Percentiles rank a stretch among this genome's conserved stretches.
Conservation (phyloP, 2,329 filamentous ascomycete genomes). For the Ascocoryne sarcoides region DNA sequence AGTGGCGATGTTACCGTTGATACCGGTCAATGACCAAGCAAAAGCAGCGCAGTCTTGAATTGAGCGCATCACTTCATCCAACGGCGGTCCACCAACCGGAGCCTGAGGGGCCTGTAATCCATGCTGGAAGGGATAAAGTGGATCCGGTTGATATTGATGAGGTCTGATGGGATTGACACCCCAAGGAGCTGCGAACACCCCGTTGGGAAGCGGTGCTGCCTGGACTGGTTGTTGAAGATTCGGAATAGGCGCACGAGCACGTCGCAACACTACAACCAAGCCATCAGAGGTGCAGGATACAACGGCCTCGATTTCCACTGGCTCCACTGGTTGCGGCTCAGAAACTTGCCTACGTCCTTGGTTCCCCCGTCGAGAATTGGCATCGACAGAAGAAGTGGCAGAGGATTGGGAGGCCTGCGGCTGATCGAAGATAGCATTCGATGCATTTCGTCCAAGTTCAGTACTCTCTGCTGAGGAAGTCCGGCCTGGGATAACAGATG, state of each 20-base stretch:
- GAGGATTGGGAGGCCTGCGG: slow-evolving; percentile 19
- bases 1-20: slow-evolving; percentile 64
- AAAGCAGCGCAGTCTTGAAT: slow-evolving; percentile 81
- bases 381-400: slow-evolving; percentile 24
- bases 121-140: slow-evolving; percentile 36
- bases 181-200: slow-evolving; percentile 76
- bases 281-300: slow-evolving; percentile 86
- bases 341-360: slow-evolving; percentile 4
- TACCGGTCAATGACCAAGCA: slow-evolving; percentile 72
- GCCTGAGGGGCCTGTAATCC: slow-evolving; percentile 33
- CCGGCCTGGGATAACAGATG: slow-evolving; percentile 11
- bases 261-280: slow-evolving; percentile 70
- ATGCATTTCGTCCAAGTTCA: slow-evolving; percentile 29
- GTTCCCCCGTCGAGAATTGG: slow-evolving; percentile 10
- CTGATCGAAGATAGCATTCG: slow-evolving; percentile 36
- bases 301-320: slow-evolving; percentile 76
- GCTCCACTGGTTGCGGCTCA: slow-evolving; percentile 23
- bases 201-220: slow-evolving; percentile 43
- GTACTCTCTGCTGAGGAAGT: slow-evolving; percentile 39
- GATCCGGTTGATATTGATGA: slow-evolving; percentile 27
- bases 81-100: slow-evolving; percentile 43
- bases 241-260: slow-evolving; percentile 63
- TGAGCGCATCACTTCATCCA: slow-evolving; percentile 63
- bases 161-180: slow-evolving; percentile 55
- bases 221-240: slow-evolving; percentile 44